Conservation (phyloP, 352 stramenopile genomes). For the Aphanomyces euteiches region DNA sequence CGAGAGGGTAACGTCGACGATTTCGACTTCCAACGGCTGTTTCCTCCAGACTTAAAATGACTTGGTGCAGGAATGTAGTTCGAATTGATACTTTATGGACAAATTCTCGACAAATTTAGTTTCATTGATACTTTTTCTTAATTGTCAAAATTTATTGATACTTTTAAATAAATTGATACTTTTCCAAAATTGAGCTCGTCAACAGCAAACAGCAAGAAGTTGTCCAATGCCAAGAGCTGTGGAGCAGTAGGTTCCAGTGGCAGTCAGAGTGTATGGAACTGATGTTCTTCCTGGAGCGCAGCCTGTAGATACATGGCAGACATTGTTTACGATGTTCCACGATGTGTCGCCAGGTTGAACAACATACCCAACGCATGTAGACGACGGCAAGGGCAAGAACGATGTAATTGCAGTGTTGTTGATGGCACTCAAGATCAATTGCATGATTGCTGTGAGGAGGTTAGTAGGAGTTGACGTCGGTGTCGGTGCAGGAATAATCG, state of each 20-base stretch:
- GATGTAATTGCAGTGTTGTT: background rate
- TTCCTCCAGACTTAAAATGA: too few relatives aligned
- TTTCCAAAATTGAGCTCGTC: background rate
- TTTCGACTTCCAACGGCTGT: too few relatives aligned
- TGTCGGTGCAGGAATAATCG: background rate
- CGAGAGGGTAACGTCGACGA: background rate
- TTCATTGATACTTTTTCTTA: too few relatives aligned
- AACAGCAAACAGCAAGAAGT: slow-evolving; percentile 4
- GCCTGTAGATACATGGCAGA: background rate
- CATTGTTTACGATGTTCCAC: slow-evolving; percentile 6
- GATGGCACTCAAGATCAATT: background rate
- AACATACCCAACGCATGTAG: slow-evolving; percentile 8
- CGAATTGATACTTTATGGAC: too few relatives aligned
- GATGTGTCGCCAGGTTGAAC: slow-evolving; percentile 1
- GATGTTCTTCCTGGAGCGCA: background rate
- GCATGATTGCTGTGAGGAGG: background rate
- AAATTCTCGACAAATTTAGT: too few relatives aligned
- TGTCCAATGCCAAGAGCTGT: background rate
- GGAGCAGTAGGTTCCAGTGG: background rate
- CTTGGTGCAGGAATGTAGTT: too few relatives aligned
- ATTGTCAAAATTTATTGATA: too few relatives aligned
- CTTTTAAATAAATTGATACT: background rate
- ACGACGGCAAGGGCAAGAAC: background rate
- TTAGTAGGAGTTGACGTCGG: background rate
- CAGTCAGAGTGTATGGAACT: background rate